Evolutionary conservation across 2,329 filamentous ascomycete species (phyloP), one percentile per base, ranked within the genome.

Genomic region (Phyllosticta citriasiana): DNA sequence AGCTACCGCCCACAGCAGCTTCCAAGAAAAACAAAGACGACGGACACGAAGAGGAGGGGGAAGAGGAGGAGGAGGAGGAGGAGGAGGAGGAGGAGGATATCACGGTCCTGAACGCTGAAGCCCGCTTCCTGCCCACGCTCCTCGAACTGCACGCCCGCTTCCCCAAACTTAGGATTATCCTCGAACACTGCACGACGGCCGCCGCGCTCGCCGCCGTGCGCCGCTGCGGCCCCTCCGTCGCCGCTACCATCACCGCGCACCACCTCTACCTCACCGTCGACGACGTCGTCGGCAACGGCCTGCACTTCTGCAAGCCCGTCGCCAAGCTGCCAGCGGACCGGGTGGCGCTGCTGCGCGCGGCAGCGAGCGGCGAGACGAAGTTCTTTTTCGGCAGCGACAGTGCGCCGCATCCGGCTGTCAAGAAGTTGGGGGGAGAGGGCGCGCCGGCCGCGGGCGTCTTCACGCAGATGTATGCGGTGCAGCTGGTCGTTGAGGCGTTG

Each of bases 171-270:
- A 82, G 79, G 57, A 81, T 82, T 64, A 77, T 82, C 62, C 77
- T 94, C 55, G 89, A 97, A 77, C 92, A 97, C 77, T 95, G 90
- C 79, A 92, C 91, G 10, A 95, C 91, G 0, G 86, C 85, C 1
- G 89, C 88, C 0, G 92, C 91, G 0, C 79, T 96, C 4, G 84
- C 88, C 64, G 86, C 90, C 0, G 92, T 97, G 40, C 81, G 82
- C 65, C 78, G 83, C 14, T 95, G 91, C 69, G 90, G 91, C 0
- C 82, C 86, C 19, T 88, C 83, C 2, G 93, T 97, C 25, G 87
- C 83, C 0, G 87, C 82, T 3, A 93, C 89, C 9, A 91, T 96
- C 66, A 96, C 91, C 0, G 89, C 90, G 2, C 91, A 96, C 70
- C 91, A 96, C 69, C 79, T 96, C 24, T 91, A 84, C 66, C 80